Evolutionary conservation across 257 asterid genomes (phyloP), one percentile per base, ranked within the genome.

Genomic region (Nicotiana attenuata): DNA sequence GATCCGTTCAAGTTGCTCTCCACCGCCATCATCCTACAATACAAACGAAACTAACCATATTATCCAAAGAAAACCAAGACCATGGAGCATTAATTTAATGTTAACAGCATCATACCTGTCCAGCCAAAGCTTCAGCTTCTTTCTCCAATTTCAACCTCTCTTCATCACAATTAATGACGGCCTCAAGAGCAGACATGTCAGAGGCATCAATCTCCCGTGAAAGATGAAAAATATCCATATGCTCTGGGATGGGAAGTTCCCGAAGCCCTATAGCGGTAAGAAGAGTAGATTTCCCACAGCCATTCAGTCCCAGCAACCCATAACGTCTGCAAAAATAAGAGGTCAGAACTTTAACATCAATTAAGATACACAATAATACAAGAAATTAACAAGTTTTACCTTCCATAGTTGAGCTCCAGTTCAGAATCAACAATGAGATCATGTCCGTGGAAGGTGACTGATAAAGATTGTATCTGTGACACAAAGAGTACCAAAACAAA

Each of bases 11-110:
- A 96, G 97, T 83, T 82, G 90, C 83, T 92, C 98, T 28, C 98
- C 99, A 76, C 97, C 99, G 60, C 99, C 99, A 89, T 91, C 98
- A 3, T 96, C 99, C 97, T 96, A 81, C 10, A 45, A 41, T 81
- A 83, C 3, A 84, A 11, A 56, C 11, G 52, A 61, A 82, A 28
- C 22, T 41, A 11, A 33, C 61, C 56, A 29, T 22, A 33, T 60
- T 60, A 11, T 9, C 15, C 20, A 2, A 80, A 17, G 50, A 64
- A 64, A 24, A 80, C 60, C 61, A 33, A 60, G 20, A 26, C 8
- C n/a, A 9, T 10, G 55, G 55, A 38, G 38, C 17, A 26, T 65
- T 33, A 60, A 22, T 56, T 41, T 5, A 61, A 17, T 45, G 10
- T 33, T 29, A 31, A 61, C 17, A 80, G 26, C 24, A 56, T 81